Evolutionary conservation across 208 protist species (phyloP).

Genomic region (Acanthamoeba sp.): DNA sequence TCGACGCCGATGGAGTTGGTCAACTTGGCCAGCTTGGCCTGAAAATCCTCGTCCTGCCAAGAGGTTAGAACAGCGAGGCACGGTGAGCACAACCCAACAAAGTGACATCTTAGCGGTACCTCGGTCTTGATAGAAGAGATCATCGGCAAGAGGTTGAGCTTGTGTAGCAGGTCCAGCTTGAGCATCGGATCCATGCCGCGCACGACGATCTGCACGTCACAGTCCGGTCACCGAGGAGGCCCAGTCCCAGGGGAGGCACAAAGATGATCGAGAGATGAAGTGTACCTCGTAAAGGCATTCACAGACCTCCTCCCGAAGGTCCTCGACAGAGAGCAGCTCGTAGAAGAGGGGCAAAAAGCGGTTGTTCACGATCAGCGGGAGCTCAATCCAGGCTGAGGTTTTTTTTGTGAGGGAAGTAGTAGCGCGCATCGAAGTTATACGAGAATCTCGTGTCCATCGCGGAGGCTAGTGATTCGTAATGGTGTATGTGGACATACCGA

Average conservation of each 20-base stretch:
- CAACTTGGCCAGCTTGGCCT: constrained; percentile 20
- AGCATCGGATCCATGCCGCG: constrained; percentile 38
- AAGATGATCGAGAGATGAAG: background rate
- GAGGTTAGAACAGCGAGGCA: background rate
- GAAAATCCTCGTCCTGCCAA: constrained; percentile 33
- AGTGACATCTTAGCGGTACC: background rate
- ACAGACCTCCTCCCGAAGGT: constrained; percentile 68
- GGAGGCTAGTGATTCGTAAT: no score
- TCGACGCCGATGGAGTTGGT: constrained; percentile 16
- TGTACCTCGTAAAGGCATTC: constrained; percentile 80
- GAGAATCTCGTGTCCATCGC: no score
- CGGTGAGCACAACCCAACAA: background rate
- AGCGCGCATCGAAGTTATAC: no score
- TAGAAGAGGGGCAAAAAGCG: constrained; percentile 81
- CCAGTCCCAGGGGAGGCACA: no score
- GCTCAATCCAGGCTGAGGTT: constrained; percentile 80
- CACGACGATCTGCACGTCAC: constrained; percentile 20
- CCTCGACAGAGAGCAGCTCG: constrained; percentile 60
- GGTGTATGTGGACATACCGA: no score
- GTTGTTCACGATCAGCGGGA: constrained; percentile 83
- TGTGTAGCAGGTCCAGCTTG: constrained; percentile 25
- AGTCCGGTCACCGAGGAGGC: no score
- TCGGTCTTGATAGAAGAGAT: constrained; percentile 13
- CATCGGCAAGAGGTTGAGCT: background rate
- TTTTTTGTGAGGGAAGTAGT: no score